Percentiles rank a stretch among this genome's conserved stretches.
Evolutionary conservation across 805 yeast genomes (phyloP).

Genomic region (Saccharomycopsis javanensis): DNA sequence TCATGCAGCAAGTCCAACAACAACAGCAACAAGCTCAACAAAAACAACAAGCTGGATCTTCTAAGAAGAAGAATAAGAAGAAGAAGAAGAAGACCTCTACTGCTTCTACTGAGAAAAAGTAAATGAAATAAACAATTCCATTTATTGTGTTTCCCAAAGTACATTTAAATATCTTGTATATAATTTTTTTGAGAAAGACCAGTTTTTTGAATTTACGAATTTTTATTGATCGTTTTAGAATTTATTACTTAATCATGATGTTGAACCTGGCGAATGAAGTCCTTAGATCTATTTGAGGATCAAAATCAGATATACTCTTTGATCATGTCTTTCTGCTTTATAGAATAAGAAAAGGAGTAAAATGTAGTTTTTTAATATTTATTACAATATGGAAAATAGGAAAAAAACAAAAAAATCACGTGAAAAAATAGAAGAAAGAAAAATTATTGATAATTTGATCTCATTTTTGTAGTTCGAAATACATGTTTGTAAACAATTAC

Average conservation of each 20-base stretch:
- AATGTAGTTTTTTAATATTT: too few species aligned
- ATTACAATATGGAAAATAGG: not conserved
- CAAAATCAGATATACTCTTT: too few species aligned
- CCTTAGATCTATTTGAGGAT: too few species aligned
- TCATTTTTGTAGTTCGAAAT: not conserved
- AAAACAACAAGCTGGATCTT: not conserved
- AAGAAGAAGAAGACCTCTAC: constrained; percentile 3
- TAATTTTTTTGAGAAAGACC: not conserved
- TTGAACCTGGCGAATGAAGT: too few species aligned
- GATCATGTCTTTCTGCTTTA: too few species aligned
- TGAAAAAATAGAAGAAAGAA: not conserved
- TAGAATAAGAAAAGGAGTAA: not conserved
- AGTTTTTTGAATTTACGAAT: too few species aligned
- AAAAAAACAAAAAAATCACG: not conserved
- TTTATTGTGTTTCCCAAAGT: not conserved
- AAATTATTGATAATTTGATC: not conserved
- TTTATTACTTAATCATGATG: too few species aligned
- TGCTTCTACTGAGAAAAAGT: not conserved
- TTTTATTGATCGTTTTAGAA: too few species aligned
- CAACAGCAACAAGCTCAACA: not conserved
- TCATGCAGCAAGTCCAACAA: constrained; percentile 9
- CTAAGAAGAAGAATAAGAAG: constrained; percentile 5
- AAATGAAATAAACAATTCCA: too few species aligned
- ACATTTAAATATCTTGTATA: not conserved
- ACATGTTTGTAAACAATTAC: not conserved